Evolutionary conservation across 192 early-diverging fungal species (phyloP), one percentile per base, ranked within the genome.

Genomic region (Chytriomyces confervae): DNA sequence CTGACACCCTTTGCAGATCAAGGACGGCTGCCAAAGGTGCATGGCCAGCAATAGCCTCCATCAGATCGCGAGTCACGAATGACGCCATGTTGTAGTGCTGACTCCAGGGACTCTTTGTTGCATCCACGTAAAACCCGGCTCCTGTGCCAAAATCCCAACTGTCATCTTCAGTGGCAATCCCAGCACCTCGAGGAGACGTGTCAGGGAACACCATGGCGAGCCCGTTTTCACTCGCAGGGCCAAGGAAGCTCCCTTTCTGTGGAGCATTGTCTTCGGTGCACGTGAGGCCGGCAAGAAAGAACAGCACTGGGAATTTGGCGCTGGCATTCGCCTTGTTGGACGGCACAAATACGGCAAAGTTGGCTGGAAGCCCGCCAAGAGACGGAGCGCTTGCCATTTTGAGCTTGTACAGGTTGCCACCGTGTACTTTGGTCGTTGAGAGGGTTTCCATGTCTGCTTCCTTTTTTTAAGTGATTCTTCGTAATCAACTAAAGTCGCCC

Each of bases 141-240:
- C 91, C 89, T 24, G 84, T 84, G 47, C 93, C 93, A 79, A 94
- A 86, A 72, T 91, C 89, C 80, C 87, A 89, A 48, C 86, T 80
- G 43, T 84, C 93, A 8, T 90, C 90, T 53, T 95, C 94, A 43
- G 93, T 94, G 62, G 89, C 80, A 69, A 95, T 86, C 23, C 80
- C 86, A 20, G 91, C 81, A 57, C 86, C 84, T 57, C 91, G 89
- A 81, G 96, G 95, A 62, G 90, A 92, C 24, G 93, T 97, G 81
- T 97, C 96, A 9, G 96, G 95, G 48, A 89, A 90, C 48, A 97
- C 86, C 5, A 97, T 76, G 7, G 91, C 91, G 20, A 97, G 68
- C n/a, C 89, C 89, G 49, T 89, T 86, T 63, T 92, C 79, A 6
- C 92, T 85, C 48, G 94, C 89, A 20, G 87, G 77, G 24, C 77